A percentile compares a stretch with the other conserved stretches of the same genome.
Conservation (phyloP, 257 asterid species). For the Ajuga chamaepitys region DNA sequence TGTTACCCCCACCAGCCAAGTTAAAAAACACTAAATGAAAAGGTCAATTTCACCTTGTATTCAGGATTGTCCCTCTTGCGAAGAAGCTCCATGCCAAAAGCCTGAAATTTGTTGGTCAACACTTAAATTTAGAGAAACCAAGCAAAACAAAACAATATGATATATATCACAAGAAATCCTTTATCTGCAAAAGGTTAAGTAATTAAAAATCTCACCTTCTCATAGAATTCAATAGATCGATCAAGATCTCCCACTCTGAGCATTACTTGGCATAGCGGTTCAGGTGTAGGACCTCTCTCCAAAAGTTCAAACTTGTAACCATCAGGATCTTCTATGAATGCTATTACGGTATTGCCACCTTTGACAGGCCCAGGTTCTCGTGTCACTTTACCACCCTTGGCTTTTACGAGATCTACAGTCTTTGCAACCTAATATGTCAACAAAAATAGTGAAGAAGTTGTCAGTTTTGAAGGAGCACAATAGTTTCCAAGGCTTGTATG, state of each 20-base stretch:
- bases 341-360: slow-evolving; percentile 94
- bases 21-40: background rate
- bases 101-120: slow-evolving; percentile 32
- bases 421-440: slow-evolving; percentile 52
- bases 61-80: slow-evolving; percentile 95
- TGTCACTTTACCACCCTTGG: slow-evolving; percentile 92
- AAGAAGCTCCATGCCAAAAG: slow-evolving; percentile 96
- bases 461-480: background rate
- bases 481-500: background rate
- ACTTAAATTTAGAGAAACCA: background rate
- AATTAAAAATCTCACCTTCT: slow-evolving; percentile 48
- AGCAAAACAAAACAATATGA: background rate
- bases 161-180: background rate
- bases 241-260: slow-evolving; percentile 98
- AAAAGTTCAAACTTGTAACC: slow-evolving; percentile 96
- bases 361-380: slow-evolving; percentile 98
- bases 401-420: slow-evolving; percentile 84
- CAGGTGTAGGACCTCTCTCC: slow-evolving; percentile 97
- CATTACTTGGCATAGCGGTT: slow-evolving; percentile 96
- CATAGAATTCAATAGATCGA: slow-evolving; percentile 79
- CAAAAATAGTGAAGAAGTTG: background rate
- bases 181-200: background rate
- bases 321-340: slow-evolving; percentile 96
- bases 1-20: background rate
- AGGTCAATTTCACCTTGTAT: slow-evolving; percentile 59